Percentiles rank a stretch among this genome's conserved stretches.
Conservation (phyloP, 148 eudicot species). For the Rheum nobile region DNA sequence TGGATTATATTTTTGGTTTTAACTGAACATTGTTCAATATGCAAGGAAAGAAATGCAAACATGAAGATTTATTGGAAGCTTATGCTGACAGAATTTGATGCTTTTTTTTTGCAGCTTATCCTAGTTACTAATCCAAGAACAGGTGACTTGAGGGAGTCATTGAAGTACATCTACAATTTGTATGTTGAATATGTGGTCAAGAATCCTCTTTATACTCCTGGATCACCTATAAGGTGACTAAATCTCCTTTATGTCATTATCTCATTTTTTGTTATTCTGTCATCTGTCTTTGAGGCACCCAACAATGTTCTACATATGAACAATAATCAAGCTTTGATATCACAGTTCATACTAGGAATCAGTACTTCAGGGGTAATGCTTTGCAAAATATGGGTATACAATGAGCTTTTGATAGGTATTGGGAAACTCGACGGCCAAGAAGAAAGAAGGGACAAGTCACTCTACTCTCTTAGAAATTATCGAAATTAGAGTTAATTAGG, state of each 20-base stretch:
- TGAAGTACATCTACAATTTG: slow-evolving; percentile 80
- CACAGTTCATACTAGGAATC: background rate
- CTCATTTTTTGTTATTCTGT: background rate
- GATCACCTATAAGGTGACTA: slow-evolving; percentile 67
- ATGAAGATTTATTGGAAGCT: background rate
- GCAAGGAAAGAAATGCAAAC: slow-evolving; percentile 3
- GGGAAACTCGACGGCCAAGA: background rate
- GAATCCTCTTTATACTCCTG: slow-evolving; percentile 88
- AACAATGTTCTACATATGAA: background rate
- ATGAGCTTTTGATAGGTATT: background rate
- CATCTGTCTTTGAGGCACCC: background rate
- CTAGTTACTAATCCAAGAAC: slow-evolving; percentile 80
- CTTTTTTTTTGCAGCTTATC: slow-evolving; percentile 45
- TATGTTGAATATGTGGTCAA: slow-evolving; percentile 92
- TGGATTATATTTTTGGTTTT: background rate
- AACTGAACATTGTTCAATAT: background rate
- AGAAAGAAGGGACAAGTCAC: background rate
- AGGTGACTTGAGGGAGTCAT: slow-evolving; percentile 75
- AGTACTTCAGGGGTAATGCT: background rate
- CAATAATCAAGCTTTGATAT: background rate
- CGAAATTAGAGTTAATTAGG: background rate
- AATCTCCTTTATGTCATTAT: background rate
- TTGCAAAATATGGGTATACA: background rate
- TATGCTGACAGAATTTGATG: background rate
- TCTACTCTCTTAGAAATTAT: background rate